A percentile compares a stretch with the other conserved stretches of the same genome.
Conservation (phyloP, 2,329 filamentous ascomycete species). For the Phaeophleospora eucalypticola region DNA sequence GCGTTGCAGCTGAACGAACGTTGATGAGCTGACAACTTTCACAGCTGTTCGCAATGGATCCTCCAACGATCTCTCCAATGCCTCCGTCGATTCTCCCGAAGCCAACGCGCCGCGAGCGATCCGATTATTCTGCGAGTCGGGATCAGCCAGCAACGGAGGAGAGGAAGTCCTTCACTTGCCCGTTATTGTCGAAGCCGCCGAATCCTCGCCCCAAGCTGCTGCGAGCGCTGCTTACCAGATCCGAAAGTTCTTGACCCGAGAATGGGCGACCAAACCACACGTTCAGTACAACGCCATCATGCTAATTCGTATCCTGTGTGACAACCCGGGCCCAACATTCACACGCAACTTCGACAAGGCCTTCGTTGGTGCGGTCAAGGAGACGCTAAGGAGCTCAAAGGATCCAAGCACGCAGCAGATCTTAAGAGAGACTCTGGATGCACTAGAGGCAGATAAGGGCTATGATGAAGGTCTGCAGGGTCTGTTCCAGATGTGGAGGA, state of each 20-base stretch:
- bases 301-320: constrained; percentile 84
- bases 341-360: constrained; percentile 85
- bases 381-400: constrained; percentile 64
- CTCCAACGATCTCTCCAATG: constrained; percentile 19
- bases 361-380: constrained; percentile 72
- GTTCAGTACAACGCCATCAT: constrained; percentile 95
- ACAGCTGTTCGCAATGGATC: background rate
- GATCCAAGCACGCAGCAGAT: constrained; percentile 80
- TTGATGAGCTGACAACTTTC: constrained; percentile 2
- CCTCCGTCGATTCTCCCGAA: constrained; percentile 55
- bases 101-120: constrained; percentile 62
- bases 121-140: constrained; percentile 76
- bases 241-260: constrained; percentile 75
- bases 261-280: constrained; percentile 56
- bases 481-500: constrained; percentile 83
- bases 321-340: constrained; percentile 87
- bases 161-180: constrained; percentile 92
- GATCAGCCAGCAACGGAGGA: constrained; percentile 53
- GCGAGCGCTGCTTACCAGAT: constrained; percentile 75
- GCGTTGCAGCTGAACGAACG: background rate
- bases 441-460: constrained; percentile 66
- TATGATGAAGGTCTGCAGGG: constrained; percentile 68
- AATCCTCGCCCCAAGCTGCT: constrained; percentile 83
- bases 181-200: constrained; percentile 88
- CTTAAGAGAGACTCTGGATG: constrained; percentile 78